Base-by-base conservation (phyloP, 495 filamentous ascomycete species). In the Tuber melanosporum region DNA sequence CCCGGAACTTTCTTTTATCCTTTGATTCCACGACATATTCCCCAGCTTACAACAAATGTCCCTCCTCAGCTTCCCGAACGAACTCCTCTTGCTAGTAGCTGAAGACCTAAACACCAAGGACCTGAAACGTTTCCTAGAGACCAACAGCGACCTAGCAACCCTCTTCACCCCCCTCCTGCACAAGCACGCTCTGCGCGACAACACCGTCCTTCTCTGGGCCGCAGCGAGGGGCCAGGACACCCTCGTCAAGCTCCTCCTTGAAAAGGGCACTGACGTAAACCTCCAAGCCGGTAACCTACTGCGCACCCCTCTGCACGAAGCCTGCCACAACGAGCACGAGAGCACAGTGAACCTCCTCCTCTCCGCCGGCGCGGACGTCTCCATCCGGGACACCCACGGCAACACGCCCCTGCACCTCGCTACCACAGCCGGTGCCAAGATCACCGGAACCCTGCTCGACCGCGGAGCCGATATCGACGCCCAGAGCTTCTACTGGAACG, bases 271-370 rank as follows among this genome's bases (percentile, higher is more conserved):
- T 4, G 74, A 78, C 41, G 39, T 74, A 8, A 73, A 78, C 32
- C 72, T 72, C 42, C 70, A 49, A 12, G 39, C 71, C 36, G 47
- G 26, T 20, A 17, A 52, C 43, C 44, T 71, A 10, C 79, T 77
- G 3, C 20, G 52, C 46, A 83, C 81, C 5, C 76, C 81, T 1
- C 81, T 83, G 17, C 79, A 81, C 72, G 73, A 71, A 15, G 81
- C 82, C 20, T 77, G 17, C 49, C 15, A 43, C 7, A 42, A 19
- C 52, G 52, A 44, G 44, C 10, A 20, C 49, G 43, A 62, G 47
- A 36, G 32, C 57, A 19, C 57, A 36, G 57, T 66, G 4, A 66
- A 17, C 57, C 42, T 69, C 72, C 46, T 76, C 39, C 26, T 73
- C 8, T 10, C 26, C 44, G 41, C 70, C 14, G 36, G 45, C 44